Conservation (phyloP, 352 stramenopile species). For the Pythium myriotylum region DNA sequence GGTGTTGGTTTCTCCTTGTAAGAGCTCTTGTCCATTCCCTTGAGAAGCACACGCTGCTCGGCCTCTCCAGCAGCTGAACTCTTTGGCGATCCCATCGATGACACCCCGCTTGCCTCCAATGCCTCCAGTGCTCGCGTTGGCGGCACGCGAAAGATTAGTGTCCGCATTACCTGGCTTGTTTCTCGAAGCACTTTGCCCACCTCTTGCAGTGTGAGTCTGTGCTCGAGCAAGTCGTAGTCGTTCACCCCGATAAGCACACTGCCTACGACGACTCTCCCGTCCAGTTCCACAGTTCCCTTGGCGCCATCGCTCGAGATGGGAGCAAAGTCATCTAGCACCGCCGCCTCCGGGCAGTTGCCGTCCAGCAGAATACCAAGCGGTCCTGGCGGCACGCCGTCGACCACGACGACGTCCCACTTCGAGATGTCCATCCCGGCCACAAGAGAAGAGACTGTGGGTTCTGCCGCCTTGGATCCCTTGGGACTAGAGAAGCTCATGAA, state of each 20-base stretch:
- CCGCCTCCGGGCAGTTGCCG: conserved; percentile 31
- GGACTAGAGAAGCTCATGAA: conserved; percentile 26
- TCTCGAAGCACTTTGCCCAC: conserved; percentile 55
- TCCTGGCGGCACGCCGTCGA: conserved; percentile 45
- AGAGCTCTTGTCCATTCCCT: conserved; percentile 25
- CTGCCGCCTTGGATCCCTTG: conserved; percentile 10
- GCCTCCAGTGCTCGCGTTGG: conserved; percentile 5
- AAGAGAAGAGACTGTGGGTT: neutral
- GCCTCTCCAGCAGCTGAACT: conserved; percentile 16
- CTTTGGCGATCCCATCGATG: conserved; percentile 2
- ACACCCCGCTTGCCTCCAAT: conserved; percentile 2
- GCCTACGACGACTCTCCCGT: conserved; percentile 41
- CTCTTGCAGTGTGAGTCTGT: conserved; percentile 42
- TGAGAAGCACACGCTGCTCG: conserved; percentile 29
- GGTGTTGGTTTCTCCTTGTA: conserved; percentile 19
- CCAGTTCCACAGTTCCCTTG: conserved; percentile 51
- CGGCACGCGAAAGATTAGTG: conserved; percentile 48
- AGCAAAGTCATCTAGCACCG: conserved; percentile 63
- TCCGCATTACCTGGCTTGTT: conserved; percentile 40
- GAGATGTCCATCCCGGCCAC: conserved; percentile 33
- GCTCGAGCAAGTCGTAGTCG: conserved; percentile 45
- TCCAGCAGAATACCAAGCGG: conserved; percentile 71
- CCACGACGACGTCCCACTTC: conserved; percentile 39
- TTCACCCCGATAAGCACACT: conserved; percentile 70
- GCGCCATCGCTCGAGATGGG: conserved; percentile 27